Evolutionary conservation across 805 yeast species (phyloP).

Genomic region (Candida ipomoeae): DNA sequence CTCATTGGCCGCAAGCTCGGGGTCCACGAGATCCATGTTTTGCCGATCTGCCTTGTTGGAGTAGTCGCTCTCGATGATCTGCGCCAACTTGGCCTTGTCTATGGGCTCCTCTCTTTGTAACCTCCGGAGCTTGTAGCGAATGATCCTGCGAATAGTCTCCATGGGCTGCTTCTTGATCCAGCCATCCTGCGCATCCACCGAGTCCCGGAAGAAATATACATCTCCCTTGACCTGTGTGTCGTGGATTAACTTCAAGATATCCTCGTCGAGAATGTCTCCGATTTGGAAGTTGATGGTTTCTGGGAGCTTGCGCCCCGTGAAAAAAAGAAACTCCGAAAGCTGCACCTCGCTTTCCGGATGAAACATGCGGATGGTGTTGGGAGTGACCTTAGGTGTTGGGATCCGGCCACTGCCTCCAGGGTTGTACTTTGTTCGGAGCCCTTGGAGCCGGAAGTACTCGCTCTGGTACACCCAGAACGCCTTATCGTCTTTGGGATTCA

Average conservation of each 20-base stretch:
- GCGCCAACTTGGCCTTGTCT: conserved; percentile 38
- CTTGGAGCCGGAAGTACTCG: conserved; percentile 68
- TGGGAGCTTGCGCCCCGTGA: conserved; percentile 71
- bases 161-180: conserved; percentile 70
- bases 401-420: conserved; percentile 1
- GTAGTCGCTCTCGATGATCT: conserved; percentile 40
- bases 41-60: conserved; percentile 18
- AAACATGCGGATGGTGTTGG: conserved; percentile 21
- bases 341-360: conserved; percentile 16
- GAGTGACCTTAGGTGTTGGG: conserved; percentile 18
- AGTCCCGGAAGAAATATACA: conserved; percentile 30
- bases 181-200: conserved; percentile 60
- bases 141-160: conserved; percentile 60
- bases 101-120: conserved; percentile 50
- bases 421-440: conserved; percentile 18
- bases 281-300: conserved; percentile 69
- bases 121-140: conserved; percentile 67
- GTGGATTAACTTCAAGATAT: conserved; percentile 44
- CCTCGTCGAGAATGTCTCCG: conserved; percentile 71
- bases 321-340: conserved; percentile 44
- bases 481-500: conserved; percentile 62
- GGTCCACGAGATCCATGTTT: conserved; percentile 4
- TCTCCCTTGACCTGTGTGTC: conserved; percentile 26
- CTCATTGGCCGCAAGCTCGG: conserved; percentile 12
- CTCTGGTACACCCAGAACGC: conserved; percentile 68